Conservation (phyloP, 768 basidiomycete species). For the Filobasidium floriforme region DNA sequence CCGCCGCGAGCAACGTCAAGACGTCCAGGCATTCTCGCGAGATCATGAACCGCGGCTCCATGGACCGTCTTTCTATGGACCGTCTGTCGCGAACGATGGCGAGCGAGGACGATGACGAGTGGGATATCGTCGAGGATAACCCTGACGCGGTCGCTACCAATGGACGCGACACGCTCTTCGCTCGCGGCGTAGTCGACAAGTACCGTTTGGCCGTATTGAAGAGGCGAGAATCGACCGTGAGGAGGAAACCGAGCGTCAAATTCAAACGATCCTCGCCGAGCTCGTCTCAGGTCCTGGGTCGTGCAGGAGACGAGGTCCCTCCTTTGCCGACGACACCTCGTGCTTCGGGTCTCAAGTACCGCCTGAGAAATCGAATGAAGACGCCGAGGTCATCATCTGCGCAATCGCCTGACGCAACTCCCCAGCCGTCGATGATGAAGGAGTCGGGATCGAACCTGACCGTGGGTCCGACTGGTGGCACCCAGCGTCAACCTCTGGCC, state of each 20-base stretch:
- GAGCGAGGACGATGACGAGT: slow-evolving; percentile 16
- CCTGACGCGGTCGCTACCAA: slow-evolving; percentile 15
- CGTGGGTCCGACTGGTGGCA: no score
- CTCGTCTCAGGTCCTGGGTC: not conserved
- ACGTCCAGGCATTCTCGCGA: slow-evolving; percentile 17
- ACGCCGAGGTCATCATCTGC: not conserved
- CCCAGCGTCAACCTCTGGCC: not conserved
- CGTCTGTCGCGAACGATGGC: slow-evolving; percentile 9
- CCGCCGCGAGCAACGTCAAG: slow-evolving; percentile 8
- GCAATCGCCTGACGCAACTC: not conserved
- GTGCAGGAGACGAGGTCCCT: not conserved
- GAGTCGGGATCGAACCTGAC: no score
- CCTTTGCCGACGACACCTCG: not conserved
- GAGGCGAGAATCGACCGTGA: slow-evolving; percentile 13
- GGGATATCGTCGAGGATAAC: slow-evolving; percentile 21
- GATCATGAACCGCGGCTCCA: slow-evolving; percentile 6
- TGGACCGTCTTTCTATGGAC: slow-evolving; percentile 4
- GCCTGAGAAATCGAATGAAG: slow-evolving; percentile 2
- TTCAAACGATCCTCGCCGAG: not conserved
- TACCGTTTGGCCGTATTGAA: slow-evolving; percentile 22
- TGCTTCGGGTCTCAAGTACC: not conserved
- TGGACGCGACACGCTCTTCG: slow-evolving; percentile 21
- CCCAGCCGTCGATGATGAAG: not conserved
- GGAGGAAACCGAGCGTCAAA: slow-evolving; percentile 9
- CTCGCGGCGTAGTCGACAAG: slow-evolving; percentile 23